These are phyloP conservation scores for Lentinula sp. DNA, from an alignment of 768 basidiomycete genomes.

Conservation along the genomic window DNA sequence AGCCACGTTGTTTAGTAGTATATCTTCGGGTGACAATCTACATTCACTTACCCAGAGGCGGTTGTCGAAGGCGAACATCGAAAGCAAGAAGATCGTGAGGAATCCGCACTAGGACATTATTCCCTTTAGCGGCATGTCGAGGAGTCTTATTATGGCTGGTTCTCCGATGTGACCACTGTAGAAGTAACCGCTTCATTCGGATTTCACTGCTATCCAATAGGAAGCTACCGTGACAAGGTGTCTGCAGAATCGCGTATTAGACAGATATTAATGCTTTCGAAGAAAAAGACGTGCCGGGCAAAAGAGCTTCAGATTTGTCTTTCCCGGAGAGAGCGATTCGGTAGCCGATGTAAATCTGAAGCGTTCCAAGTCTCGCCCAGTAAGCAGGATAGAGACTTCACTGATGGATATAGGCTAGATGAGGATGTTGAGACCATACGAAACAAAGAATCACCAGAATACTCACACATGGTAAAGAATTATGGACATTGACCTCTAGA, in stretches of 20 bases:
- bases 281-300: slow-evolving; percentile 56
- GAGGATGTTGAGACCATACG: background rate
- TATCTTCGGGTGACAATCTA: no score
- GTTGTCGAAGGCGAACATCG: slow-evolving; percentile 57
- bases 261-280: background rate
- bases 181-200: slow-evolving; percentile 52
- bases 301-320: slow-evolving; percentile 49
- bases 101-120: slow-evolving; percentile 47
- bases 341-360: slow-evolving; percentile 45
- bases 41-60: slow-evolving; percentile 34
- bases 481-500: slow-evolving; percentile 55
- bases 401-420: slow-evolving; percentile 55
- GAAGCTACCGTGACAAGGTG: slow-evolving; percentile 64
- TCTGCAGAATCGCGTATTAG: slow-evolving; percentile 33
- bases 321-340: slow-evolving; percentile 48
- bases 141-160: slow-evolving; percentile 17
- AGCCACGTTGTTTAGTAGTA: background rate
- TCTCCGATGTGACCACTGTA: slow-evolving; percentile 59
- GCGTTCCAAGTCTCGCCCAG: slow-evolving; percentile 57
- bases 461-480: slow-evolving; percentile 73
- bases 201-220: slow-evolving; percentile 64
- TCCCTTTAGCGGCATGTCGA: slow-evolving; percentile 19
- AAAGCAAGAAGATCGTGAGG: slow-evolving; percentile 58
- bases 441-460: background rate
- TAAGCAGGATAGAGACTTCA: slow-evolving; percentile 52